Base-by-base conservation (phyloP, 495 filamentous ascomycete genomes). In the Patellaria atrata region DNA sequence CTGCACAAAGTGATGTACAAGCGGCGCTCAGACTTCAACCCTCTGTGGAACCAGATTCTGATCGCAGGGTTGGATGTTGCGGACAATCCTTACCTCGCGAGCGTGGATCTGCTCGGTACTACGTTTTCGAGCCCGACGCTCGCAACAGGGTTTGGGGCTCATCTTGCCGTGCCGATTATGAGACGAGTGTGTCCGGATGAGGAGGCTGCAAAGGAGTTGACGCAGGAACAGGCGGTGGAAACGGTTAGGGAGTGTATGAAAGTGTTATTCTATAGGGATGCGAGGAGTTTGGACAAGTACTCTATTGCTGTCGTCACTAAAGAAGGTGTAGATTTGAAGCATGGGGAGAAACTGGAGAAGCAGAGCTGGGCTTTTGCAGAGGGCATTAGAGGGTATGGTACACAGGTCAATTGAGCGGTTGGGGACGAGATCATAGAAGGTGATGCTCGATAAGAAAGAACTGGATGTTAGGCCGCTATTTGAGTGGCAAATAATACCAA, bases 291-390 rank as follows among this genome's bases (percentile, higher is more conserved):
- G 55, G 83, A 94, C 58, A 67, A 75, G 54, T 97, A 94, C 58
- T 82, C 79, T 34, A 76, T 97, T 55, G 86, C 86, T 10, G 68
- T 94, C 18, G 68, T 97, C 32, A 86, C 83, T 27, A 73, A 79
- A 57, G 79, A 82, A 18, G 67, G 78, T 19, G 74, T 94, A 47
- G 81, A 94, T 45, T 48, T 94, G 51, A 75, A 72, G 58, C 71
- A 87, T 62, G 62, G 78, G 50, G 79, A 91, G 63, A 67, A 74
- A 55, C 55, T 82, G 34, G 73, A 80, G 45, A 58, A 69, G 40
- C 85, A 94, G 66, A 94, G 85, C 68, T 97, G 89, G 89, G 84
- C 83, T 37, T 97, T 97, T 65, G 83, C 84, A 8, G 82, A 93
- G 57, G 64, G 67, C 26, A 89, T 92, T 52, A 75, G 64, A 53